These are phyloP conservation scores for Massarina eburnea DNA, from an alignment of 2,329 filamentous ascomycete species.

Conservation along the genomic window DNA sequence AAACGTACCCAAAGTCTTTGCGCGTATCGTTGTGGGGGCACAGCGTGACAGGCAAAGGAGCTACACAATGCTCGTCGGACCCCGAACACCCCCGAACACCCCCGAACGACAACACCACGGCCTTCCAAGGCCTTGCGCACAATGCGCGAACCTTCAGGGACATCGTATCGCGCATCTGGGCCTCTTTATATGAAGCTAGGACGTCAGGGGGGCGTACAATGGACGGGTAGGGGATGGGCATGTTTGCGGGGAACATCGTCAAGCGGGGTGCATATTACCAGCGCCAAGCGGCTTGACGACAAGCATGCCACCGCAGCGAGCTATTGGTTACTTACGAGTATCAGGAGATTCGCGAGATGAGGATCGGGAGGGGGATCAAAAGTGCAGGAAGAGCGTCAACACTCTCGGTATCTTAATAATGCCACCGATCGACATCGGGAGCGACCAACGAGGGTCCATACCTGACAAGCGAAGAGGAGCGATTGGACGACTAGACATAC, in stretches of 20 bases:
- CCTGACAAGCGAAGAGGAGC: not conserved
- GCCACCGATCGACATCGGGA: too few species aligned
- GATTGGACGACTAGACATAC: not conserved
- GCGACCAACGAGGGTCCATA: not conserved
- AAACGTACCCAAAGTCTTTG: constrained; percentile 37
- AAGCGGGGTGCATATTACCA: not conserved
- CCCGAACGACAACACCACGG: not conserved
- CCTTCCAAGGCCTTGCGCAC: not conserved
- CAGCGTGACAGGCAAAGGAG: not conserved
- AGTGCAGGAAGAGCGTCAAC: too few species aligned
- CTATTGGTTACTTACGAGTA: too few species aligned
- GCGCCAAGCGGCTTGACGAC: not conserved
- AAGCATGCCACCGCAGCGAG: too few species aligned
- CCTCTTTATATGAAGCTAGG: not conserved
- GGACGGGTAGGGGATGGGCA: not conserved
- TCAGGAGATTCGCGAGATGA: too few species aligned
- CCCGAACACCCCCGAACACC: not conserved
- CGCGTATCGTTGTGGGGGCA: constrained; percentile 5
- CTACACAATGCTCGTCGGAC: not conserved
- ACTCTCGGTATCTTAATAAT: too few species aligned
- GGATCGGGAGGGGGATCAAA: too few species aligned
- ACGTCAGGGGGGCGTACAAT: not conserved
- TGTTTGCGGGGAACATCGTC: not conserved
- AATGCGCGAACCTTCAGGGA: not conserved
- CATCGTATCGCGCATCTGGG: constrained; percentile 1